These are phyloP conservation scores for Saturnispora dispora DNA, from an alignment of 805 yeast species.

Conservation along the genomic window DNA sequence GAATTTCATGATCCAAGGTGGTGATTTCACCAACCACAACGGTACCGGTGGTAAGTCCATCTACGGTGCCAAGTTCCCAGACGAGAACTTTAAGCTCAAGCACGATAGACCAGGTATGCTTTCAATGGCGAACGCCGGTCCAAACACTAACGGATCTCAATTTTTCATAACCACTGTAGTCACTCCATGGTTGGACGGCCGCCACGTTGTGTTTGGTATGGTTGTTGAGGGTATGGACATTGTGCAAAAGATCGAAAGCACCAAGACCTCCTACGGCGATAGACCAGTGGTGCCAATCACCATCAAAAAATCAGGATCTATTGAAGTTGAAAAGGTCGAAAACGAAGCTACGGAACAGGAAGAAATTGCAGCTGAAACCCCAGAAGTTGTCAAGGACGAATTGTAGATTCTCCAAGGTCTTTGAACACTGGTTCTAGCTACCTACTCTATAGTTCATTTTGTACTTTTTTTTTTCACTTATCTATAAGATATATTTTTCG, in stretches of 20 bases:
- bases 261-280: constrained; percentile 63
- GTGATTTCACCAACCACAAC: constrained; percentile 61
- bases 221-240: constrained; percentile 84
- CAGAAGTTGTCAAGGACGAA: constrained; percentile 26
- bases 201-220: constrained; percentile 95
- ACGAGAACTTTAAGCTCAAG: constrained; percentile 59
- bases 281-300: constrained; percentile 58
- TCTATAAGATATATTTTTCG: background rate
- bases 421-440: background rate
- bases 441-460: background rate
- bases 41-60: constrained; percentile 73
- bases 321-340: constrained; percentile 24
- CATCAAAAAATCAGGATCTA: constrained; percentile 65
- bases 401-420: constrained; percentile 17
- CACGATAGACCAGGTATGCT: constrained; percentile 62
- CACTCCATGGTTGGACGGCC: constrained; percentile 88
- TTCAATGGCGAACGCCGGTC: constrained; percentile 78
- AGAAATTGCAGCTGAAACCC: constrained; percentile 10
- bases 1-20: constrained; percentile 72
- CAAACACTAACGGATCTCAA: constrained; percentile 83
- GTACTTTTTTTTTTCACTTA: background rate
- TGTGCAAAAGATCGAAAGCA: constrained; percentile 62
- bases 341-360: background rate
- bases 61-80: constrained; percentile 57
- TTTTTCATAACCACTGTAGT: constrained; percentile 89